Evolutionary conservation across 2,329 filamentous ascomycete genomes (phyloP).

Genomic region (Parasarocladium wereldwijsianum): DNA sequence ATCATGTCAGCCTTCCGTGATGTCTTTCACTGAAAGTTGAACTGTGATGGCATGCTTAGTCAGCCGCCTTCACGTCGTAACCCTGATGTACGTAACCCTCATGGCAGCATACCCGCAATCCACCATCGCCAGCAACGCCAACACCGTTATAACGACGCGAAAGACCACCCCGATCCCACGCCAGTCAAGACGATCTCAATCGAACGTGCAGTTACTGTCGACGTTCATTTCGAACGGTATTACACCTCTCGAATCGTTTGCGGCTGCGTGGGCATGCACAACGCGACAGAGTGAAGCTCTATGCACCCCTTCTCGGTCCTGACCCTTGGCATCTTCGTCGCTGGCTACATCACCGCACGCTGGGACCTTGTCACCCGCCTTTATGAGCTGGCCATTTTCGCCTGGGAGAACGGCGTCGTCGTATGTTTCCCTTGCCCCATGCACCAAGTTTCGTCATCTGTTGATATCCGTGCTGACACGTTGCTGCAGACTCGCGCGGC

Average conservation of each 20-base stretch:
- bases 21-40: too few relatives aligned
- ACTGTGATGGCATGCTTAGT: too few relatives aligned
- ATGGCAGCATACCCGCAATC: too few relatives aligned
- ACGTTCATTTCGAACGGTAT: too few relatives aligned
- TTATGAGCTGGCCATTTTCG: slow-evolving; percentile 94
- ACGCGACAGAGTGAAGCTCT: slow-evolving; percentile 25
- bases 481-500: slow-evolving; percentile 57
- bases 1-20: too few relatives aligned
- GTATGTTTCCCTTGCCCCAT: slow-evolving; percentile 35
- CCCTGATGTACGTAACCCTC: too few relatives aligned
- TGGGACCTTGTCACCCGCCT: slow-evolving; percentile 96
- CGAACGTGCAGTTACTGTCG: too few relatives aligned
- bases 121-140: too few relatives aligned
- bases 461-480: not conserved
- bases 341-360: slow-evolving; percentile 97
- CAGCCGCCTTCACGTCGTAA: too few relatives aligned
- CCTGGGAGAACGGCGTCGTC: slow-evolving; percentile 96
- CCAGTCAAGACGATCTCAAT: too few relatives aligned
- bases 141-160: slow-evolving; percentile 1
- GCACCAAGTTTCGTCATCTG: slow-evolving; percentile 4
- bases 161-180: too few relatives aligned
- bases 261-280: not conserved
- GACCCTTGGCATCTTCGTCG: slow-evolving; percentile 95
- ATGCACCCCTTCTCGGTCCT: slow-evolving; percentile 98
- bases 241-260: too few relatives aligned